Evolutionary conservation across 768 basidiomycete genomes (phyloP), one percentile per base, ranked within the genome.

Genomic region (Trametes villosa): DNA sequence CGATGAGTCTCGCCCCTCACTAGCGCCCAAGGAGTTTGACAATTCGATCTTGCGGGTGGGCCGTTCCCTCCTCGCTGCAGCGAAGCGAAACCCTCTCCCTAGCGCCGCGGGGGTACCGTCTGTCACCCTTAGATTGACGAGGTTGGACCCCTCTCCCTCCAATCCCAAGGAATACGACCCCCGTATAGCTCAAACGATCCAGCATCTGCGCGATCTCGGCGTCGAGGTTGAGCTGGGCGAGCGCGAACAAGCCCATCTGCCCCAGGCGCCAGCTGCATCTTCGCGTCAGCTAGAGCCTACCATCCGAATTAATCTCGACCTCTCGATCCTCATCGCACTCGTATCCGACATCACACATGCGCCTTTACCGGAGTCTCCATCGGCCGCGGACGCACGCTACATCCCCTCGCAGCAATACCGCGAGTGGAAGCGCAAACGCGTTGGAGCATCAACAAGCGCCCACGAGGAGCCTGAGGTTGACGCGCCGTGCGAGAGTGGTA

Each of bases 261-360:
- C 38, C 22, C 31, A 46, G 13, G 20, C 31, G 1, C 62, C 22
- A 26, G 52, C 36, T 36, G 54, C 30, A 9, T 59, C 38, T 31
- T 53, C 61, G 26, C 68, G 51, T 27, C 61, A 17, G 62, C 69
- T 46, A 70, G 81, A 36, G 57, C 89, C 88, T 1, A 90, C 89
- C 0, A 66, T 67, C 7, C 75, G 80, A 48, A 79, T 96, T 72
- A 91, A 94, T 64, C 81, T 95, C 33, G 94, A 96, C 69, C 79
- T 96, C 12, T 94, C 92, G 0, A 81, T 90, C 1, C 81, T 96
- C 46, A 89, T 96, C 54, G 93, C 94, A 0, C 80, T 67, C 20
- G 60, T 67, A 1, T 67, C 66, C 27, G 66, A 67, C 61, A 67
- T 67, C 56, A 65, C 66, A 1, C 66, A 67, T 38, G 40, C 66